A percentile compares a stretch with the other conserved stretches of the same genome.
phyloP scores from a whole-genome alignment of 2,329 filamentous ascomycete species.

The Achaetomium macrosporum region DNA sequence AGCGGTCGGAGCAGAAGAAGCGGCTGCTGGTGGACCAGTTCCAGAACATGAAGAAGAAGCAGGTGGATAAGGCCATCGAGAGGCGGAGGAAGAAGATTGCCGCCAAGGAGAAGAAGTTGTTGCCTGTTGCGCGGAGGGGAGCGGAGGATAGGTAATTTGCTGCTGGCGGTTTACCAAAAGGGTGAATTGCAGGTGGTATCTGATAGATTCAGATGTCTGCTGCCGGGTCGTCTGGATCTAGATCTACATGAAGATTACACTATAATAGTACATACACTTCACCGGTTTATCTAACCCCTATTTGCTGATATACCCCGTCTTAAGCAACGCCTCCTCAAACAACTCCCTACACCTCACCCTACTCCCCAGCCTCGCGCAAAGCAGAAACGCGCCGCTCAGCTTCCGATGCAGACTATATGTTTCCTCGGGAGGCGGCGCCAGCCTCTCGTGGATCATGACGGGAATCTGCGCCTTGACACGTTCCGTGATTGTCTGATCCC shows the following conservation, averaged over 20 bases:
- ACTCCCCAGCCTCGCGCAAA: constrained; percentile 83
- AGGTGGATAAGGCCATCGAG: constrained; percentile 80
- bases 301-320: constrained; percentile 25
- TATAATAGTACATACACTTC: not conserved
- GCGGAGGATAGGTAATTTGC: constrained; percentile 24
- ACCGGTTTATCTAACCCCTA: not conserved
- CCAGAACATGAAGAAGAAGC: constrained; percentile 74
- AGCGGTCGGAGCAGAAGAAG: constrained; percentile 89
- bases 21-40: constrained; percentile 72
- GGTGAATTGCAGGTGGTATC: not conserved
- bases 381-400: constrained; percentile 85
- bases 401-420: constrained; percentile 95
- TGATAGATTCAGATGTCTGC: too few relatives aligned
- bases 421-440: constrained; percentile 91
- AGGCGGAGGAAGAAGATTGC: constrained; percentile 84
- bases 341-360: constrained; percentile 73
- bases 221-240: too few relatives aligned
- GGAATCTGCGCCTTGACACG: constrained; percentile 84
- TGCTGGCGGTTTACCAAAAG: not conserved
- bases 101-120: constrained; percentile 73
- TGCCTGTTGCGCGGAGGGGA: constrained; percentile 52
- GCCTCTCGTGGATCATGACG: constrained; percentile 81
- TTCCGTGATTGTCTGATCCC: constrained; percentile 92
- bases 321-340: constrained; percentile 57
- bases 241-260: too few relatives aligned